Evolutionary conservation across 2,329 filamentous ascomycete species (phyloP).

Genomic region (Sporothrix dimorphospora): DNA sequence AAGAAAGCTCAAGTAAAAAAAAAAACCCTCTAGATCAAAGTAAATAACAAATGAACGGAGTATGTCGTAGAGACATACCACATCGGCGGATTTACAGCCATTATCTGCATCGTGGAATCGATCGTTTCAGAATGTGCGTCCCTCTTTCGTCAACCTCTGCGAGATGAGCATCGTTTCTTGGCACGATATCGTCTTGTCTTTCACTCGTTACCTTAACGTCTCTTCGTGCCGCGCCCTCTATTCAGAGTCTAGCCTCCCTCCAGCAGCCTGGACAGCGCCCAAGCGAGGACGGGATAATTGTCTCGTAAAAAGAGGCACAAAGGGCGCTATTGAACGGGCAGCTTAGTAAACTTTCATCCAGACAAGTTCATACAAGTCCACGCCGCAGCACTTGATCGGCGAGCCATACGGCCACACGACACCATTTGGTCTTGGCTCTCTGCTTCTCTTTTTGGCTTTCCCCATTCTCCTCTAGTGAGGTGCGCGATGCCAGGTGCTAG

Average conservation of each 20-base stretch:
- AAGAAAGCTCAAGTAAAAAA: neutral
- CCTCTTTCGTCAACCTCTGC: conserved; percentile 3
- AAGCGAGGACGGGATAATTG: neutral
- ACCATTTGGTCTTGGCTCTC: conserved; percentile 5
- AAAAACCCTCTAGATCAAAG: neutral
- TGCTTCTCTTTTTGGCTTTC: neutral
- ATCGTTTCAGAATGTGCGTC: neutral
- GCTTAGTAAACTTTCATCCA: neutral
- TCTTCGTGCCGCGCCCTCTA: neutral
- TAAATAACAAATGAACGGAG: too few relatives aligned
- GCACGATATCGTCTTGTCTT: neutral
- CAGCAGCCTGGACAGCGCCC: neutral
- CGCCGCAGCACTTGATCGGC: conserved; percentile 10
- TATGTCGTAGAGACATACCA: neutral
- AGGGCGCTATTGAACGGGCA: neutral
- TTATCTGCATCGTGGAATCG: neutral
- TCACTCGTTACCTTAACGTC: neutral
- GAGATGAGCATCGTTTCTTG: conserved; percentile 13
- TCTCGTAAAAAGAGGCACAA: neutral
- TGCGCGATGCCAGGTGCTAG: conserved; percentile 1
- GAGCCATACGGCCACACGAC: conserved; percentile 16
- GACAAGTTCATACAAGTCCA: neutral
- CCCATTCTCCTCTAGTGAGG: neutral
- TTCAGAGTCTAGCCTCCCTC: neutral
- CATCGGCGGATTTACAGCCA: neutral